Evolutionary conservation across 192 early-diverging fungal genomes (phyloP), one percentile per base, ranked within the genome.

Genomic region (Podila minutissima): DNA sequence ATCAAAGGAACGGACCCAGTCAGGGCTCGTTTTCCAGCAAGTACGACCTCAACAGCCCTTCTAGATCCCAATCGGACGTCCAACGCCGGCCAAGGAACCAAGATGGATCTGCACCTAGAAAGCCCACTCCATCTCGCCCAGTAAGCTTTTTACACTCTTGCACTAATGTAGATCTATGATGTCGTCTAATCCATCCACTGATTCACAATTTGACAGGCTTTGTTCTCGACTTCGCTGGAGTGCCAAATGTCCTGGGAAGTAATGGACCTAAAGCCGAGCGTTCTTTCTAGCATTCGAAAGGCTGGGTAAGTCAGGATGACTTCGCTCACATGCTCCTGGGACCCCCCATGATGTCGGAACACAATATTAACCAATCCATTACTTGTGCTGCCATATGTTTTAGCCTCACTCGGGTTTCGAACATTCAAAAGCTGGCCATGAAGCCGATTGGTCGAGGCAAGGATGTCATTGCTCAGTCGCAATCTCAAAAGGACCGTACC

Each of bases 401-500:
- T 62, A 81, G 77, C 1, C 62, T 81, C 28, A 35, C 53, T 10
- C 67, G 63, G 22, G 71, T 71, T 0, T 81, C 77, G 22, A 81
- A 81, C 33, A 73, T 73, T 65, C 77, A 81, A 73, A 81, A 81
- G 58, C 33, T 81, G 55, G 32, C 72, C 15, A 81, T 81, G 62
- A 64, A 65, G 57, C 66, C 77, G 4, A 69, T 81, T 26, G 35
- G 41, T 31, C 32, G 69, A 17, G 77, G 77, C 62, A 72, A 60
- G 49, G 77, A 81, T 31, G 71, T 81, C 22, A 73, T 81, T 46
- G 77, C 77, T 19, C 77, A 81, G 57, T 62, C 77, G 12, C 77
- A 81, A 51, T 81, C 77, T 2, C 77, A 73, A 57, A 81, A 69
- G 19, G 77, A 81, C 58, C 77, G 77, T 20, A 81, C 77, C 59